These are phyloP conservation scores for Exophiala sp. DNA, from an alignment of 2,329 filamentous ascomycete species.

Conservation along the genomic window DNA sequence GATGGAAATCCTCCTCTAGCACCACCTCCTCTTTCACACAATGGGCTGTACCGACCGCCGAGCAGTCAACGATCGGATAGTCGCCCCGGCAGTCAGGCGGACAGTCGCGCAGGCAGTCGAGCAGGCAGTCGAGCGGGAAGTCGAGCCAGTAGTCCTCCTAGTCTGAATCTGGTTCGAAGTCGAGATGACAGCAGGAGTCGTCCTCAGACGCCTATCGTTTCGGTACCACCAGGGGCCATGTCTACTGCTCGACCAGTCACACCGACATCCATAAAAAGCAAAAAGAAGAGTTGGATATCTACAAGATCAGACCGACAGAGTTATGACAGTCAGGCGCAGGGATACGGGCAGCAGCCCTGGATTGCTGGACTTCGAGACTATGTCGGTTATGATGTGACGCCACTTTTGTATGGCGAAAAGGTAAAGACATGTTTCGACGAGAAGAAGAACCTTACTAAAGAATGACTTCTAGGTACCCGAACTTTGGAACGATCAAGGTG, in stretches of 20 bases:
- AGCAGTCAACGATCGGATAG: slow-evolving; percentile 28
- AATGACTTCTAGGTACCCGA: slow-evolving; percentile 47
- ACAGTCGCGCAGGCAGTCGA: slow-evolving; percentile 33
- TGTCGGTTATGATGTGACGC: slow-evolving; percentile 53
- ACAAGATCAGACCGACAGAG: slow-evolving; percentile 33
- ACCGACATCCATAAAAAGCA: slow-evolving; percentile 27
- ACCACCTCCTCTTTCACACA: slow-evolving; percentile 39
- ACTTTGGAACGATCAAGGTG: slow-evolving; percentile 61
- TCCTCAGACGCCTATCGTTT: slow-evolving; percentile 25
- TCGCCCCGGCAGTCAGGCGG: slow-evolving; percentile 25
- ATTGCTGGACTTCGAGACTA: slow-evolving; percentile 57
- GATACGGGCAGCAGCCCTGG: slow-evolving; percentile 49
- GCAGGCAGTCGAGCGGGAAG: slow-evolving; percentile 32
- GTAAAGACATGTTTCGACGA: slow-evolving; percentile 34
- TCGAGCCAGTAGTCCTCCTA: slow-evolving; percentile 28
- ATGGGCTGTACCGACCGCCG: slow-evolving; percentile 37
- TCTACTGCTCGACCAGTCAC: slow-evolving; percentile 19
- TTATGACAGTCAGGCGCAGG: slow-evolving; percentile 34
- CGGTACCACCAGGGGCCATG: slow-evolving; percentile 13
- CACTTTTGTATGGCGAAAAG: slow-evolving; percentile 50
- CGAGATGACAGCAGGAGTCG: slow-evolving; percentile 25
- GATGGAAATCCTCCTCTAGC: slow-evolving; percentile 29
- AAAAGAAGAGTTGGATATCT: slow-evolving; percentile 45
- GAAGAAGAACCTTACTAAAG: not conserved
- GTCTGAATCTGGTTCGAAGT: slow-evolving; percentile 15